Conservation (phyloP, 2,329 filamentous ascomycete genomes). For the Thelonectria olida region DNA sequence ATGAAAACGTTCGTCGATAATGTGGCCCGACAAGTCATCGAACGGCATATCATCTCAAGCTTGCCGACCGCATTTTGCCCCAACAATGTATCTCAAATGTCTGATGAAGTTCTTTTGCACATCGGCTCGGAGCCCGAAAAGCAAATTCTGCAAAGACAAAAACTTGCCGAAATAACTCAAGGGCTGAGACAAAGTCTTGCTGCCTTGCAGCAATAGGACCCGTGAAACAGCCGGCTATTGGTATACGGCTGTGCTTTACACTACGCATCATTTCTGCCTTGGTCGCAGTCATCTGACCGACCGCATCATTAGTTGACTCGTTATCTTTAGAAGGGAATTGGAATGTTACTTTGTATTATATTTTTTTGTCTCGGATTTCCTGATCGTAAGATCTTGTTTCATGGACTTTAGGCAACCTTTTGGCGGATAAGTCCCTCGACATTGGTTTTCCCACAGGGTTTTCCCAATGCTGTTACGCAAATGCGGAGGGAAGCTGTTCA, state of each 20-base stretch:
- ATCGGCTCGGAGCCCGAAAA: not conserved
- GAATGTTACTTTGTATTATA: too few species aligned
- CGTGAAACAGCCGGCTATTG: not conserved
- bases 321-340: not conserved
- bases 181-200: not conserved
- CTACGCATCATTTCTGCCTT: constrained; percentile 4
- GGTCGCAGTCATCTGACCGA: not conserved
- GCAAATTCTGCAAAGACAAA: not conserved
- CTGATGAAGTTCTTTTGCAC: not conserved
- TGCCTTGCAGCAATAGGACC: not conserved
- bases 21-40: constrained; percentile 34
- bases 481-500: not conserved
- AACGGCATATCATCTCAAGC: constrained; percentile 31
- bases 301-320: not conserved
- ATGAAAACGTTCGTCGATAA: constrained; percentile 39
- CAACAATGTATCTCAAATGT: not conserved
- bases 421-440: not conserved
- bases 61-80: constrained; percentile 2
- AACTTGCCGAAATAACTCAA: not conserved
- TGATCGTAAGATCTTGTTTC: too few species aligned
- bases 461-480: constrained; percentile 4
- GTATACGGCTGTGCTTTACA: constrained; percentile 1
- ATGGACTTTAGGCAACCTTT: not conserved
- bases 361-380: too few species aligned
- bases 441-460: constrained; percentile 4